phyloP scores from a whole-genome alignment of 2,329 filamentous ascomycete genomes.

The Botrytis deweyae region DNA sequence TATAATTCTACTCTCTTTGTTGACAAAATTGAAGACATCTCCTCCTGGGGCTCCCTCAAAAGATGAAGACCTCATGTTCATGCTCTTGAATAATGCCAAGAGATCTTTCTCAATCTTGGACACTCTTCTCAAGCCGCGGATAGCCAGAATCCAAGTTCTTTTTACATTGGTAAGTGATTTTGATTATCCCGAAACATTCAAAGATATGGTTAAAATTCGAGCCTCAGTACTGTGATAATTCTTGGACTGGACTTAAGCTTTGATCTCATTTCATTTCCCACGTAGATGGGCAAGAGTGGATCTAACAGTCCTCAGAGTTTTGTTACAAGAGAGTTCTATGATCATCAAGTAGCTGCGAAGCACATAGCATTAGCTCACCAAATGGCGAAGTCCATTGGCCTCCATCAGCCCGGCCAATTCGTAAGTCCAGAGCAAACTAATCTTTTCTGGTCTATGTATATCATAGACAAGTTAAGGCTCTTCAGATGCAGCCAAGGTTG shows the following conservation, averaged over 20 bases:
- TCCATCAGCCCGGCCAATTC: neutral
- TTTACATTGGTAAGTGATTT: neutral
- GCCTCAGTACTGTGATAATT: neutral
- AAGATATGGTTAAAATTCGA: neutral
- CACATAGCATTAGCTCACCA: neutral
- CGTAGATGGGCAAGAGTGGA: neutral
- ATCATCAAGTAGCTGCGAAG: neutral
- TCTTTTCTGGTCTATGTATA: slow-evolving; percentile 3
- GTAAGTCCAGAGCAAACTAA: neutral
- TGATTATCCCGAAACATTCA: neutral
- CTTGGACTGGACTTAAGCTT: neutral
- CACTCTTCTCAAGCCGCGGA: neutral
- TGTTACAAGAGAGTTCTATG: neutral
- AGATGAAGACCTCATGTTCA: neutral
- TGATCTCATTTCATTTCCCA: neutral
- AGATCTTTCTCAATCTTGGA: neutral
- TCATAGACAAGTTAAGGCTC: neutral
- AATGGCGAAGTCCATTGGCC: neutral
- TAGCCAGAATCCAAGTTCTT: neutral
- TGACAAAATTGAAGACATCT: neutral
- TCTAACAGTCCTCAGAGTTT: neutral
- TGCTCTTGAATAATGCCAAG: neutral
- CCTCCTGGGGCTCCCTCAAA: neutral
- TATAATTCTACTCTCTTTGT: neutral
- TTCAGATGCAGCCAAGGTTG: neutral